phyloP scores from a whole-genome alignment of 2,329 filamentous ascomycete species.

The Xylariaceae sp. region DNA sequence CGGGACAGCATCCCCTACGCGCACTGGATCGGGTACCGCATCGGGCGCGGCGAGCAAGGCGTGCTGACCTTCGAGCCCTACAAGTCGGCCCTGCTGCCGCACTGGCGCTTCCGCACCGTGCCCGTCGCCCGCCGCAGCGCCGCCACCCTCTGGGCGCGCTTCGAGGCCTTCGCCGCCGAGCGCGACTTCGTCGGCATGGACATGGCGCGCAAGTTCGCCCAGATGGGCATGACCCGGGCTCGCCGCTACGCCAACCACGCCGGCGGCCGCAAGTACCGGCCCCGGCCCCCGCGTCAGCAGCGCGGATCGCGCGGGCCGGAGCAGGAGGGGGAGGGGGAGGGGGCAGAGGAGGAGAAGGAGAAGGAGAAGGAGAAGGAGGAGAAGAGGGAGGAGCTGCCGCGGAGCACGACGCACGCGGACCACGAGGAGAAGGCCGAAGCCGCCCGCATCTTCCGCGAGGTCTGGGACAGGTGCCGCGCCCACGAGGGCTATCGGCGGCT shows the following conservation, averaged over 20 bases:
- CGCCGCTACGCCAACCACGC: constrained; percentile 50
- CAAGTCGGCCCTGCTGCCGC: constrained; percentile 50
- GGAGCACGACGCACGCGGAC: constrained; percentile 35
- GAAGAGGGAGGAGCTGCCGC: constrained; percentile 32
- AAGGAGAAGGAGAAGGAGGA: no score
- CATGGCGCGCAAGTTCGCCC: constrained; percentile 56
- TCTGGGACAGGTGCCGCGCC: constrained; percentile 38
- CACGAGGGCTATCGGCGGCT: constrained; percentile 35
- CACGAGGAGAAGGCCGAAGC: constrained; percentile 42
- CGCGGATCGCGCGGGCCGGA: no score
- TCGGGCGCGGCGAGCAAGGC: constrained; percentile 52
- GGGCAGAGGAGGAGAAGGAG: no score
- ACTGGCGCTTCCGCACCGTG: constrained; percentile 51
- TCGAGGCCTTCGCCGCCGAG: constrained; percentile 41
- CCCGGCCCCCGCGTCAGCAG: no score
- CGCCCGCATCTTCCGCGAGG: constrained; percentile 39
- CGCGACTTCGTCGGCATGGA: constrained; percentile 58
- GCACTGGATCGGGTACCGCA: constrained; percentile 44
- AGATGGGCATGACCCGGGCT: constrained; percentile 59
- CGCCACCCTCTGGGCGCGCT: constrained; percentile 38
- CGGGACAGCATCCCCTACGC: constrained; percentile 13
- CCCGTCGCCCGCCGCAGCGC: constrained; percentile 44
- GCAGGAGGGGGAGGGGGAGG: no score
- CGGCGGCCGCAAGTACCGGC: constrained; percentile 50
- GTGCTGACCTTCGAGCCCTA: constrained; percentile 58